Evolutionary conservation across 352 stramenopile species (phyloP).

Genomic region (Pythium monospermum): DNA sequence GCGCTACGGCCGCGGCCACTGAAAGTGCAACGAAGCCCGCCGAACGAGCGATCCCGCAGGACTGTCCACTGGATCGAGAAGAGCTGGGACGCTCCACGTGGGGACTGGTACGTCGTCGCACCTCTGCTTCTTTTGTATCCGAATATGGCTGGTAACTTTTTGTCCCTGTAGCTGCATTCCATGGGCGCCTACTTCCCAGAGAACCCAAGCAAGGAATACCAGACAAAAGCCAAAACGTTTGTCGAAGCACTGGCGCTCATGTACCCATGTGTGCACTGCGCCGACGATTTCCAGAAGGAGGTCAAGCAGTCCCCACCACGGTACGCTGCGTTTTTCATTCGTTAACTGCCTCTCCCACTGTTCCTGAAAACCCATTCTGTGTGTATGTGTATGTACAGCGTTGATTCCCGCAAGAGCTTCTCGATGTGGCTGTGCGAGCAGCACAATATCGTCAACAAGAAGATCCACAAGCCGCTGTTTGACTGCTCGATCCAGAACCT

Average conservation of each 20-base stretch:
- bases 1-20: background rate
- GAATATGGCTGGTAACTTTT: background rate
- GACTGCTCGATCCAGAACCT: slow-evolving; percentile 91
- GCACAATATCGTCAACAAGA: slow-evolving; percentile 97
- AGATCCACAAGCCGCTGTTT: slow-evolving; percentile 94
- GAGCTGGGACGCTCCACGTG: slow-evolving; percentile 86
- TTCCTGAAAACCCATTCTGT: background rate
- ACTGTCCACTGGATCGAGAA: slow-evolving; percentile 84
- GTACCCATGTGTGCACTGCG: slow-evolving; percentile 92
- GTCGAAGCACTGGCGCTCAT: slow-evolving; percentile 91
- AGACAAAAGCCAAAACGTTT: slow-evolving; percentile 88
- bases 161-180: slow-evolving; percentile 72
- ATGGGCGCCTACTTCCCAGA: slow-evolving; percentile 97
- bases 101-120: slow-evolving; percentile 54
- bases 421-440: slow-evolving; percentile 96
- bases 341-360: background rate
- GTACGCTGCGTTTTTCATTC: slow-evolving; percentile 35
- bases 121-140: background rate
- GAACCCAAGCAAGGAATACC: slow-evolving; percentile 86
- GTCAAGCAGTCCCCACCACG: slow-evolving; percentile 89
- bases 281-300: slow-evolving; percentile 93
- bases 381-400: slow-evolving; percentile 27
- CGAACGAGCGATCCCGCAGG: slow-evolving; percentile 20
- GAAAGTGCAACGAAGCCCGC: slow-evolving; percentile 10
- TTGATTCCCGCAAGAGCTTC: slow-evolving; percentile 90